Evolutionary conservation across 495 filamentous ascomycete species (phyloP), one percentile per base, ranked within the genome.

Genomic region (Amphirosellinia nigrospora): DNA sequence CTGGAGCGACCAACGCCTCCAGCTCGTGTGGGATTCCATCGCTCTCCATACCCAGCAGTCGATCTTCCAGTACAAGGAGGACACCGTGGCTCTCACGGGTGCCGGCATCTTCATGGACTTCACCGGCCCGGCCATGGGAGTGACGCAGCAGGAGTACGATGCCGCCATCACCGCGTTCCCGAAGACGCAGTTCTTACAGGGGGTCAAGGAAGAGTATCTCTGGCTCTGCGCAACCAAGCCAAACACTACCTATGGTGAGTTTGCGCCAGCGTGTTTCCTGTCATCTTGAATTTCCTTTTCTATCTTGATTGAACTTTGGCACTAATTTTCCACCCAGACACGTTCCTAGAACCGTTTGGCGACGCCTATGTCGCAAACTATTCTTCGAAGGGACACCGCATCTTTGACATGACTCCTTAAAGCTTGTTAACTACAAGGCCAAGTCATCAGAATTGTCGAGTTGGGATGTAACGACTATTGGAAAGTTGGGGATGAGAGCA

Each of bases 11-110:
- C 73, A 80, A 68, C 74, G 81, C 13, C 64, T 80, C 19, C 82
- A 84, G 74, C 71, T 83, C 1, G 78, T 84, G n/a, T 83, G 74
- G 73, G 82, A 85, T 53, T 72, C 74, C 43, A 80, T 84, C 55
- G 78, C 82, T 32, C 76, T 84, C 39, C 82, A 83, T 73, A 79
- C 79, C 48, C 77, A 77, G 64, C 66, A 73, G 26, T 74, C 68
- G 48, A 76, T 84, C 58, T 75, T 68, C 45, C 60, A 74, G 71
- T 80, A 79, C 72, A 85, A 84, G 72, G 71, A 85, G 71, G 46
- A 73, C 30, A 79, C 79, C 71, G 83, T 85, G 13, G 56, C 60
- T 34, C 30, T 78, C 5, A 75, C 77, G 23, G 73, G 72, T 52
- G 39, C 64, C 39, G 81, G 82, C 26, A 82, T 84, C 46, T 39